These are phyloP conservation scores for Candida ponderosae DNA, from an alignment of 805 yeast species.

Conservation along the genomic window DNA sequence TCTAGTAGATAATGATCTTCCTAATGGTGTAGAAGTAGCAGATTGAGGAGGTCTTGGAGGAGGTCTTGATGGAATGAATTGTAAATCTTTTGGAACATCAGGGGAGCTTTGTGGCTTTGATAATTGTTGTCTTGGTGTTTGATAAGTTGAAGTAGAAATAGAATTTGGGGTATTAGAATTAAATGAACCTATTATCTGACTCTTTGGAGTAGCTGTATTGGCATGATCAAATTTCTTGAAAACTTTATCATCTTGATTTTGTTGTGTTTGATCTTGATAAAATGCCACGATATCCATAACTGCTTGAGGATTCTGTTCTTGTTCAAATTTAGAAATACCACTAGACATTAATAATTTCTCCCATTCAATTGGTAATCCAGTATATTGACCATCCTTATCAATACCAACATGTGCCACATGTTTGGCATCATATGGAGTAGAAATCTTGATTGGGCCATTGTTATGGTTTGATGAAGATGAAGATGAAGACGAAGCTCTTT, in stretches of 20 bases:
- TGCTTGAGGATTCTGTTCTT: constrained; percentile 87
- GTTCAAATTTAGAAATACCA: constrained; percentile 84
- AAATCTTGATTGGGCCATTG: constrained; percentile 43
- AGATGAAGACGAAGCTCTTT: constrained; percentile 8
- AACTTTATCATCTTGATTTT: constrained; percentile 32
- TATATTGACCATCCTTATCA: constrained; percentile 78
- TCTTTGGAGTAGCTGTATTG: constrained; percentile 23
- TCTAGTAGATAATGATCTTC: constrained; percentile 12
- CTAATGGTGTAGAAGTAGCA: constrained; percentile 19
- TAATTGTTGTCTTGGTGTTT: constrained; percentile 19
- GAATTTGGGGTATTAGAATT: constrained; percentile 5
- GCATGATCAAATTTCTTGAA: constrained; percentile 29
- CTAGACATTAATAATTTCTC: constrained; percentile 71
- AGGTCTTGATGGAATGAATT: constrained; percentile 58
- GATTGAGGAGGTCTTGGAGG: constrained; percentile 53
- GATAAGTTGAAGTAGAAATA: constrained; percentile 7
- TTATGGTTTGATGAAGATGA: constrained; percentile 6
- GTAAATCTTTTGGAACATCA: constrained; percentile 23
- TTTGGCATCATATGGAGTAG: constrained; percentile 87
- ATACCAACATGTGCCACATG: constrained; percentile 93
- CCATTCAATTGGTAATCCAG: constrained; percentile 94
- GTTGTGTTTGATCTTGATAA: constrained; percentile 51
- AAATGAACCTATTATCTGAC: not conserved
- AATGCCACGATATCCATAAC: constrained; percentile 87
- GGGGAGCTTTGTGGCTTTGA: constrained; percentile 13